phyloP scores from a whole-genome alignment of 129 eudicot genomes.

The Tagetes erecta region DNA sequence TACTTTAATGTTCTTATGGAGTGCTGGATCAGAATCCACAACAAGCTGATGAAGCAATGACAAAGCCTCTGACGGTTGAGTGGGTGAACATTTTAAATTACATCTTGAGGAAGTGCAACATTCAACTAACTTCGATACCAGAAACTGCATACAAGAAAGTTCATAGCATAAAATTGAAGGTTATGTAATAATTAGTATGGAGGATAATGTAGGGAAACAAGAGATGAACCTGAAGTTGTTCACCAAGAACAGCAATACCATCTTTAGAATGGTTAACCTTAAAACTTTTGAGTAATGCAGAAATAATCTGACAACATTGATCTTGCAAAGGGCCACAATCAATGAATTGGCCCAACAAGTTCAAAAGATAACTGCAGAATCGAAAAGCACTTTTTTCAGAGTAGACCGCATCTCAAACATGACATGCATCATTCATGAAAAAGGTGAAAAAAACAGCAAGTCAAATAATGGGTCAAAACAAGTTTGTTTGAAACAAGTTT shows the following conservation, averaged over 20 bases:
- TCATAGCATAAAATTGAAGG: conserved; percentile 12
- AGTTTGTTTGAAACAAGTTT: conserved; percentile 1
- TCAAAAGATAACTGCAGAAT: conserved; percentile 72
- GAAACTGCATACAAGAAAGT: conserved; percentile 49
- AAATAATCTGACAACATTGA: conserved; percentile 76
- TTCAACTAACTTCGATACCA: conserved; percentile 78
- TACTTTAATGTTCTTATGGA: conserved; percentile 80
- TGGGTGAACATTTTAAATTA: conserved; percentile 34
- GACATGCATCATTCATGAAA: conserved; percentile 17
- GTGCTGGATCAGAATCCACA: conserved; percentile 75
- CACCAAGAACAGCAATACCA: conserved; percentile 65
- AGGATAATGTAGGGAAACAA: conserved; percentile 13
- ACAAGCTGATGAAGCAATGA: conserved; percentile 75
- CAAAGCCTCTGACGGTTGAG: conserved; percentile 58
- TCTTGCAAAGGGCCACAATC: conserved; percentile 61
- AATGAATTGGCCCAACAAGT: conserved; percentile 74
- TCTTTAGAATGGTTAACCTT: conserved; percentile 46
- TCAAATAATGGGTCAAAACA: conserved; percentile 1
- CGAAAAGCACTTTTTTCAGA: conserved; percentile 8
- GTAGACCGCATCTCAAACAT: conserved; percentile 12
- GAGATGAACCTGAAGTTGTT: conserved; percentile 80
- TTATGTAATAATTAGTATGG: conserved; percentile 9
- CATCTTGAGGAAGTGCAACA: conserved; percentile 53
- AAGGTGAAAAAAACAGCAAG: background rate
- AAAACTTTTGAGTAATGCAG: conserved; percentile 62